Evolutionary conservation across 2,329 filamentous ascomycete species (phyloP).

Genomic region (Colletotrichum horii): DNA sequence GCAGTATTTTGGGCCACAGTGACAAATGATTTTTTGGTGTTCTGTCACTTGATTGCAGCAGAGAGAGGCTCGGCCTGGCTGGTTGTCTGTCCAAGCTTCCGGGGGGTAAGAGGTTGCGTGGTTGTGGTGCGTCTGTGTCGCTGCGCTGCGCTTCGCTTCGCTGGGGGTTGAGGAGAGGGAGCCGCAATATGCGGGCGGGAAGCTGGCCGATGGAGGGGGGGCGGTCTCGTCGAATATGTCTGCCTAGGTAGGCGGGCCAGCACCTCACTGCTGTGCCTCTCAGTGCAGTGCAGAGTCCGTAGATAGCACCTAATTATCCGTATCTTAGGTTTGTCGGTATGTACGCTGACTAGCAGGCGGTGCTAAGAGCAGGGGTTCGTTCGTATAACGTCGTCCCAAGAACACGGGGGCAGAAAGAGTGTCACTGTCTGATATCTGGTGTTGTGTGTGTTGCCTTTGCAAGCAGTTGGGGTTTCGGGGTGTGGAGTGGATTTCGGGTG

Average conservation of each 20-base stretch:
- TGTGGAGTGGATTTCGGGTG: background rate
- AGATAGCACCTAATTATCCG: background rate
- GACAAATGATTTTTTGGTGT: background rate
- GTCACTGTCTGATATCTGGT: background rate
- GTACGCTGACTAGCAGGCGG: background rate
- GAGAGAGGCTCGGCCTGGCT: background rate
- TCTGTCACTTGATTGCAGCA: background rate
- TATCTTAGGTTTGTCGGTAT: background rate
- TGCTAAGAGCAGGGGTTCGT: slow-evolving; percentile 17
- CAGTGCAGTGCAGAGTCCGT: background rate
- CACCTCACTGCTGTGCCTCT: background rate
- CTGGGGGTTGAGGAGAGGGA: background rate
- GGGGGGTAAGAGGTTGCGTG: background rate
- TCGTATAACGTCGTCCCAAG: slow-evolving; percentile 10
- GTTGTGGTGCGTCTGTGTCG: background rate
- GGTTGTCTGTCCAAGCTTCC: background rate
- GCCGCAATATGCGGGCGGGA: background rate
- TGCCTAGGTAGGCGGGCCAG: background rate
- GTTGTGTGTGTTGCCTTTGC: background rate
- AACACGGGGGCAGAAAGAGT: background rate
- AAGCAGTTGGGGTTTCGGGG: background rate
- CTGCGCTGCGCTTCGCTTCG: too few species aligned
- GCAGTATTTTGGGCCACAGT: background rate
- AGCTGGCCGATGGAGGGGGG: background rate
- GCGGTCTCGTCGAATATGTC: background rate